These are phyloP conservation scores for Dalbergia cochinchinensis DNA, from an alignment of 306 rosid genomes.

Conservation along the genomic window DNA sequence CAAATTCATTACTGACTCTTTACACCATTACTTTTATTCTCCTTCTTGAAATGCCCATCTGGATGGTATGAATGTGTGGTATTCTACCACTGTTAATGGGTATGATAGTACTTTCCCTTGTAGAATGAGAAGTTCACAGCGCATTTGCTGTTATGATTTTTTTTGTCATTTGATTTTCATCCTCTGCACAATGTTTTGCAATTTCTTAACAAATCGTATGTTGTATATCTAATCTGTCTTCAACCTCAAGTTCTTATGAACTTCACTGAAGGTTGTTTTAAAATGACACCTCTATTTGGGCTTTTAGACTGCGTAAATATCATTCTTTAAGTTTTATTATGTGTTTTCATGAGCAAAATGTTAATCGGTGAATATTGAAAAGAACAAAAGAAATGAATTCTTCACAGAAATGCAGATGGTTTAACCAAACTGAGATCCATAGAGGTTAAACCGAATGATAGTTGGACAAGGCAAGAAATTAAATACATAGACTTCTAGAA, in stretches of 20 bases:
- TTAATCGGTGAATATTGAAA: background rate
- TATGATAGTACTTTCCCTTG: slow-evolving; percentile 3
- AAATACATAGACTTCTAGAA: background rate
- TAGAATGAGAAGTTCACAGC: slow-evolving; percentile 36
- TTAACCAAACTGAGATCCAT: slow-evolving; percentile 12
- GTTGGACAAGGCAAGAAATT: background rate
- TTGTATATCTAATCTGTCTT: slow-evolving; percentile 7
- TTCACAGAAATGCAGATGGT: background rate
- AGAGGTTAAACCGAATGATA: slow-evolving; percentile 11
- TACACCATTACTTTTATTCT: slow-evolving; percentile 17
- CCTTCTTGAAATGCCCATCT: slow-evolving; percentile 27
- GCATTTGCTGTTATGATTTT: slow-evolving; percentile 24
- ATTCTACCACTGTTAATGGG: slow-evolving; percentile 18
- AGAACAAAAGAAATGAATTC: background rate
- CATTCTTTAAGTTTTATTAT: background rate
- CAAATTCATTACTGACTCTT: background rate
- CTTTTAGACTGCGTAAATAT: slow-evolving; percentile 1
- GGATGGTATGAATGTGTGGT: slow-evolving; percentile 10
- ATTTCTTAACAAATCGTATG: background rate
- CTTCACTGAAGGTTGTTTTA: slow-evolving; percentile 23
- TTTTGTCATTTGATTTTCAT: slow-evolving; percentile 1
- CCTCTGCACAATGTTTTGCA: background rate
- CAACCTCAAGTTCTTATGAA: slow-evolving; percentile 26
- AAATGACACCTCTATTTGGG: slow-evolving; percentile 21
- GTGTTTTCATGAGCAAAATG: background rate